Conservation (phyloP, 805 yeast species). For the Blastobotrys chiropterorum region DNA sequence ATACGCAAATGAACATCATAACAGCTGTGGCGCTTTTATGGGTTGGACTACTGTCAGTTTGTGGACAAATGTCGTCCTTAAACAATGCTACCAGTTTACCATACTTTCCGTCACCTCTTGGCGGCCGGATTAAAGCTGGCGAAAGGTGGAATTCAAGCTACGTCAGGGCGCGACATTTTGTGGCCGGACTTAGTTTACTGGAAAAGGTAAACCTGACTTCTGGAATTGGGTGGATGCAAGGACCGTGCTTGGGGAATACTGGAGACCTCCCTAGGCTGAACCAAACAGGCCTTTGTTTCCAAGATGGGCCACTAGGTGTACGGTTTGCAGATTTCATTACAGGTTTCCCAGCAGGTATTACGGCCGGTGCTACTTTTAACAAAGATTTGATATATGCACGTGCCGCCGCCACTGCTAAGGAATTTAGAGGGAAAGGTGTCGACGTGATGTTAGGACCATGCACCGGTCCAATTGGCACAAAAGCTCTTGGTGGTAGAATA, state of each 20-base stretch:
- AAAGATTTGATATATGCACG: slow-evolving; percentile 43
- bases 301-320: slow-evolving; percentile 58
- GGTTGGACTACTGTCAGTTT: neutral
- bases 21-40: no score
- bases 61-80: neutral
- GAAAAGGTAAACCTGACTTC: slow-evolving; percentile 58
- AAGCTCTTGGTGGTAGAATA: slow-evolving; percentile 56
- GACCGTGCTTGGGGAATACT: slow-evolving; percentile 47
- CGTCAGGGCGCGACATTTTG: slow-evolving; percentile 47
- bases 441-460: slow-evolving; percentile 50
- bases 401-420: slow-evolving; percentile 51
- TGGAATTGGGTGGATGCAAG: slow-evolving; percentile 57
- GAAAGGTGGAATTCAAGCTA: slow-evolving; percentile 51
- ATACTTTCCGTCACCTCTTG: neutral
- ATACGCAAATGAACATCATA: no score
- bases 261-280: slow-evolving; percentile 50
- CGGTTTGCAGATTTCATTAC: slow-evolving; percentile 49
- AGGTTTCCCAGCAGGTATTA: slow-evolving; percentile 50
- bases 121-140: slow-evolving; percentile 16
- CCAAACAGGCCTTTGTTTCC: slow-evolving; percentile 49
- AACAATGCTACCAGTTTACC: neutral
- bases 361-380: slow-evolving; percentile 53
- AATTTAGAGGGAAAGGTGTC: slow-evolving; percentile 47
- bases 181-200: slow-evolving; percentile 48
- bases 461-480: slow-evolving; percentile 54